phyloP scores from a whole-genome alignment of 2,329 filamentous ascomycete genomes.

The Phyllosticta citribraziliensis region DNA sequence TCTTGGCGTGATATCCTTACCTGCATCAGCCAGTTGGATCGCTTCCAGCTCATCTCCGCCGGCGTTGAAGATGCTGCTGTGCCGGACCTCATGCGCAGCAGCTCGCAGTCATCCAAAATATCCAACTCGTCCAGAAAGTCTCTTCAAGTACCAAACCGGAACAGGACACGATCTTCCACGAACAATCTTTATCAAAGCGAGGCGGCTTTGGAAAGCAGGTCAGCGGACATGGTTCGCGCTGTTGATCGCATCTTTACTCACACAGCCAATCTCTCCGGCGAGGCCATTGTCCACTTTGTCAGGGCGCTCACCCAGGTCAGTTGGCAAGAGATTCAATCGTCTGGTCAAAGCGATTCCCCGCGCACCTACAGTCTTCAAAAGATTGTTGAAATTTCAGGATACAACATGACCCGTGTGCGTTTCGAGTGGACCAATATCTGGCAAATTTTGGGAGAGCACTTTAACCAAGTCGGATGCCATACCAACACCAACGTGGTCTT shows the following conservation, averaged over 20 bases:
- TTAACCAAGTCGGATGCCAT: constrained; percentile 95
- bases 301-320: constrained; percentile 88
- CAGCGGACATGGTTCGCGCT: constrained; percentile 82
- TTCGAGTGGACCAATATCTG: constrained; percentile 99
- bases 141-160: constrained; percentile 46
- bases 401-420: constrained; percentile 97
- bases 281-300: constrained; percentile 93
- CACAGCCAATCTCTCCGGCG: constrained; percentile 83
- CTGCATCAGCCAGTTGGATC: constrained; percentile 90
- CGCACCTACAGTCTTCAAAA: constrained; percentile 97
- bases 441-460: constrained; percentile 95
- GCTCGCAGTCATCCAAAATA: constrained; percentile 31
- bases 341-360: constrained; percentile 88
- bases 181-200: constrained; percentile 52
- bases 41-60: constrained; percentile 87
- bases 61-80: constrained; percentile 89
- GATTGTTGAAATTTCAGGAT: constrained; percentile 96
- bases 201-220: constrained; percentile 84
- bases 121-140: constrained; percentile 63
- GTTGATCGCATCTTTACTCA: constrained; percentile 97
- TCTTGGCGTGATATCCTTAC: constrained; percentile 96
- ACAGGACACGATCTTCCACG: constrained; percentile 1
- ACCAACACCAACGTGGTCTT: constrained; percentile 95
- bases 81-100: constrained; percentile 49
- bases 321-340: constrained; percentile 98